These are phyloP conservation scores for Macroventuria anomochaeta DNA, from an alignment of 2,329 filamentous ascomycete genomes.

Conservation along the genomic window DNA sequence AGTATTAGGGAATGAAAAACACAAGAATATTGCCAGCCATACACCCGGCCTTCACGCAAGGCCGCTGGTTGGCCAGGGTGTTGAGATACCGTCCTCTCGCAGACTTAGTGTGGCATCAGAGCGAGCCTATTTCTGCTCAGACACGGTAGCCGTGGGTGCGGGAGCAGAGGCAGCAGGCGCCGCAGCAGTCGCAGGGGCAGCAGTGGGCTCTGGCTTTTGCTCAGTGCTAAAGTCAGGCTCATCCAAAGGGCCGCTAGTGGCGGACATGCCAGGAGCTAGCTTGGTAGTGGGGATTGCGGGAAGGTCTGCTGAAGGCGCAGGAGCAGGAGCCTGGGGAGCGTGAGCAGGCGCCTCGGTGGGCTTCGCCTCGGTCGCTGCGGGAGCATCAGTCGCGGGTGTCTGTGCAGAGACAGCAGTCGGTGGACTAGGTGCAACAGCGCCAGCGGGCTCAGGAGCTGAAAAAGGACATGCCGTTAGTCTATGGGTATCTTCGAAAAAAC, in stretches of 20 bases:
- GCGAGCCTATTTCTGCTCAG: slow-evolving; percentile 11
- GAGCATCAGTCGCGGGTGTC: slow-evolving; percentile 25
- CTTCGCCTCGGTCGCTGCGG: slow-evolving; percentile 28
- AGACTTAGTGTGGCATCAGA: background rate
- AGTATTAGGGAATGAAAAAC: slow-evolving; percentile 39
- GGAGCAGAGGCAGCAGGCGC: slow-evolving; percentile 21
- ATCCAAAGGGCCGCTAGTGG: slow-evolving; percentile 49
- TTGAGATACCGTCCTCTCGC: background rate
- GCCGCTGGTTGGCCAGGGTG: background rate
- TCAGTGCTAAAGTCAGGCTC: slow-evolving; percentile 38
- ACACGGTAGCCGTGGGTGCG: slow-evolving; percentile 18
- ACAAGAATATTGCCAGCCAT: slow-evolving; percentile 4
- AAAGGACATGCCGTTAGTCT: slow-evolving; percentile 31
- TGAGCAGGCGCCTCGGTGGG: slow-evolving; percentile 17
- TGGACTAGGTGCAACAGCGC: slow-evolving; percentile 38
- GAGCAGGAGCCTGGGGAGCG: slow-evolving; percentile 8
- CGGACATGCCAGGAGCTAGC: slow-evolving; percentile 48
- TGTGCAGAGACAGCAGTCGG: slow-evolving; percentile 38
- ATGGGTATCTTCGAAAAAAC: slow-evolving; percentile 23
- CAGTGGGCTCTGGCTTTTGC: slow-evolving; percentile 27
- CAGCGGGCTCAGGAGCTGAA: slow-evolving; percentile 43
- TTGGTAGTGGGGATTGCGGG: slow-evolving; percentile 31
- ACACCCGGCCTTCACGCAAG: background rate
- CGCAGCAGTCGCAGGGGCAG: slow-evolving; percentile 21
- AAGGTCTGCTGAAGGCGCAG: slow-evolving; percentile 15